These are phyloP conservation scores for Pilaira anomala DNA, from an alignment of 192 early-diverging fungal genomes.

Conservation along the genomic window DNA sequence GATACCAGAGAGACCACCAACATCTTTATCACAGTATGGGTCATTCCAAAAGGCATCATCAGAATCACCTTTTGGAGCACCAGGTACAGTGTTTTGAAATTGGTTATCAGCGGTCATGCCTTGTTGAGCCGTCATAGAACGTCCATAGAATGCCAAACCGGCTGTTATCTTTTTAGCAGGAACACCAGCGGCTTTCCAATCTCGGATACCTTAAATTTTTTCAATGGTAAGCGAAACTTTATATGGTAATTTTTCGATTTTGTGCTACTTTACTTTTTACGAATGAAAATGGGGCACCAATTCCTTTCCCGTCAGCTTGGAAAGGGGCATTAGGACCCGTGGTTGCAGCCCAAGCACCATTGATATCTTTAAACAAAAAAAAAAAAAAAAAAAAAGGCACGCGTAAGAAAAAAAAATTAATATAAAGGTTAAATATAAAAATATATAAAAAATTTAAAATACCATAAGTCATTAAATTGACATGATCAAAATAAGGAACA, in stretches of 20 bases:
- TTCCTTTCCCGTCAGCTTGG: conserved; percentile 24
- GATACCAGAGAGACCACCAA: conserved; percentile 46
- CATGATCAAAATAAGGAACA: conserved; percentile 50
- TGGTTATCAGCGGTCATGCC: conserved; percentile 38
- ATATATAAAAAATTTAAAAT: conserved; percentile 8
- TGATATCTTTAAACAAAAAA: conserved; percentile 26
- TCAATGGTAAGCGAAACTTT: background rate
- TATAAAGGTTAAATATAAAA: background rate
- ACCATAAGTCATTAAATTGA: conserved; percentile 71
- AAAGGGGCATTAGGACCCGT: conserved; percentile 65
- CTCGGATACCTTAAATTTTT: conserved; percentile 34
- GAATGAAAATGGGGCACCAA: conserved; percentile 40
- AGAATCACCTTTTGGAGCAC: conserved; percentile 53
- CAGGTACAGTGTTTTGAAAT: conserved; percentile 36
- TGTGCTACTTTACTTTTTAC: conserved; percentile 25
- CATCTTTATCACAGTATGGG: conserved; percentile 39
- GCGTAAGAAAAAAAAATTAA: background rate
- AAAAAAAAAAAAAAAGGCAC: background rate
- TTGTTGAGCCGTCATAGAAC: conserved; percentile 42
- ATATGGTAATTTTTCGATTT: background rate
- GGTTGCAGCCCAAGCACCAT: conserved; percentile 55
- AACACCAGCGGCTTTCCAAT: conserved; percentile 58
- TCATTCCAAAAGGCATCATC: conserved; percentile 54
- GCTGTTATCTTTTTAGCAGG: conserved; percentile 55
- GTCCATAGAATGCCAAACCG: conserved; percentile 64